These are phyloP conservation scores for Priceomyces melissophilus DNA, from an alignment of 805 yeast genomes.

Conservation along the genomic window DNA sequence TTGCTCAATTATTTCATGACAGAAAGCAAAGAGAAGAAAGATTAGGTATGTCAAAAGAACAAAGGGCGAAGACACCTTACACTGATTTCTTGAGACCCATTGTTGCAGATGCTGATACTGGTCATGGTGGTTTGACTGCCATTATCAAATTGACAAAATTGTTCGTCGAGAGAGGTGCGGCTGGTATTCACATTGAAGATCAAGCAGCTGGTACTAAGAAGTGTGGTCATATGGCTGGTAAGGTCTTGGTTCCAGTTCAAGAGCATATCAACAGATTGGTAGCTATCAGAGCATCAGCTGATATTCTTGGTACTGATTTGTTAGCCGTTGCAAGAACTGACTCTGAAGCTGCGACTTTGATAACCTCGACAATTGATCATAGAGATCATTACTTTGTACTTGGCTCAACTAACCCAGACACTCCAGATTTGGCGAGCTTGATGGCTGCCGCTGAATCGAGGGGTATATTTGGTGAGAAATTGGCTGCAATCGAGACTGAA, in stretches of 20 bases:
- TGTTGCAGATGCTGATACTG: conserved; percentile 97
- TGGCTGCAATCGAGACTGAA: conserved; percentile 71
- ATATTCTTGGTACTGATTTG: conserved; percentile 83
- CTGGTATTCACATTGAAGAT: conserved; percentile 98
- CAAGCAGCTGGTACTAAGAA: conserved; percentile 99
- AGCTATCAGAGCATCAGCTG: conserved; percentile 93
- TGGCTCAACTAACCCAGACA: conserved; percentile 85
- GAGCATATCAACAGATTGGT: conserved; percentile 94
- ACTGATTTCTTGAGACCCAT: conserved; percentile 91
- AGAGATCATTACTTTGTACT: conserved; percentile 91
- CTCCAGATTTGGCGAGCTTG: conserved; percentile 69
- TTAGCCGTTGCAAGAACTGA: conserved; percentile 93
- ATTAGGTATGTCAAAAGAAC: conserved; percentile 53
- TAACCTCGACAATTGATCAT: conserved; percentile 89
- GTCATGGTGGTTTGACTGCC: conserved; percentile 98
- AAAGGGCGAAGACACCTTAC: conserved; percentile 68
- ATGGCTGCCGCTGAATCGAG: conserved; percentile 76
- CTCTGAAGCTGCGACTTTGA: conserved; percentile 94
- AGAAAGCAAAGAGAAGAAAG: conserved; percentile 91
- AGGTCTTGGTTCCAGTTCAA: conserved; percentile 94
- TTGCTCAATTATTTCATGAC: conserved; percentile 96
- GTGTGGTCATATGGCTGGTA: conserved; percentile 99
- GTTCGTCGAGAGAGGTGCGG: conserved; percentile 97
- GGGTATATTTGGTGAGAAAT: conserved; percentile 69
- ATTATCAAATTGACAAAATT: conserved; percentile 91